phyloP scores from a whole-genome alignment of 2,329 filamentous ascomycete genomes.

The Aspergillus neotritici region DNA sequence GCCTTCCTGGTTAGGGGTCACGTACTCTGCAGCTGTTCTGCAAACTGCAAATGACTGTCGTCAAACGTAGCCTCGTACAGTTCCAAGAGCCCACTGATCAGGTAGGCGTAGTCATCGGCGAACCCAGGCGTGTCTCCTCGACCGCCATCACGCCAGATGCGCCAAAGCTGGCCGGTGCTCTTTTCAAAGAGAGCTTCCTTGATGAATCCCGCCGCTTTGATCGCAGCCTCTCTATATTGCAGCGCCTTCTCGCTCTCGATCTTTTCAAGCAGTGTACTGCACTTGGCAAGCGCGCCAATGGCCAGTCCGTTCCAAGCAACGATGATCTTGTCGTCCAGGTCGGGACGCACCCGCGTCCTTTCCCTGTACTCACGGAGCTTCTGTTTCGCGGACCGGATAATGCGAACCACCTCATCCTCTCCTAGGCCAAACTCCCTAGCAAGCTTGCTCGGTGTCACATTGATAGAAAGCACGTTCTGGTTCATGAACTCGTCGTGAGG shows the following conservation, averaged over 20 bases:
- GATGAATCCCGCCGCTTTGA: constrained; percentile 66
- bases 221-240: constrained; percentile 61
- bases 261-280: constrained; percentile 60
- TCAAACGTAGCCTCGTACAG: constrained; percentile 80
- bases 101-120: constrained; percentile 90
- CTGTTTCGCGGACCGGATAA: constrained; percentile 60
- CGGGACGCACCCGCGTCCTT: constrained; percentile 67
- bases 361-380: constrained; percentile 69
- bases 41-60: constrained; percentile 69
- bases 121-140: constrained; percentile 66
- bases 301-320: constrained; percentile 84
- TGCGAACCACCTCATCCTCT: constrained; percentile 61
- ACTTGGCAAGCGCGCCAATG: constrained; percentile 73
- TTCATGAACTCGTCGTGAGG: constrained; percentile 91
- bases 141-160: constrained; percentile 64
- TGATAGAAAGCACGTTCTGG: constrained; percentile 78
- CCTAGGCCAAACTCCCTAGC: constrained; percentile 69
- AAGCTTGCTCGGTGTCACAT: constrained; percentile 61
- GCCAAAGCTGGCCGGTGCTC: constrained; percentile 57
- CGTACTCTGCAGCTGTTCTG: constrained; percentile 70
- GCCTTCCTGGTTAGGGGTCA: constrained; percentile 3
- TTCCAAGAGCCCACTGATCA: constrained; percentile 75
- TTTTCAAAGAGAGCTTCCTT: constrained; percentile 66
- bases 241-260: constrained; percentile 54
- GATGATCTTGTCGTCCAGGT: constrained; percentile 82